These are phyloP conservation scores for Clavaria fumosa DNA, from an alignment of 768 basidiomycete species.

Conservation along the genomic window DNA sequence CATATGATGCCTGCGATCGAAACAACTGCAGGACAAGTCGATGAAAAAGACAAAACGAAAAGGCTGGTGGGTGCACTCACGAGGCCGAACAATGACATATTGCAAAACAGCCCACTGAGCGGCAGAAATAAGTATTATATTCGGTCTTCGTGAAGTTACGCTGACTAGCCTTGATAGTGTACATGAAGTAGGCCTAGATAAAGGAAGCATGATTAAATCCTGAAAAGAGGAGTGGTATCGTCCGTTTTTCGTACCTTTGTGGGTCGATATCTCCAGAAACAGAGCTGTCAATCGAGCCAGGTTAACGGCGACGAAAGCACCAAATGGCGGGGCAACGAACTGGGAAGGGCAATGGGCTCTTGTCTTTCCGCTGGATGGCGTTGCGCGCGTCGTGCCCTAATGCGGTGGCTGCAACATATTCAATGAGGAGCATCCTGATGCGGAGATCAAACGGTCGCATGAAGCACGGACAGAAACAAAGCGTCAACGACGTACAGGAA, in stretches of 20 bases:
- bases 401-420: slow-evolving; percentile 66
- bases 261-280: slow-evolving; percentile 68
- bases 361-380: slow-evolving; percentile 70
- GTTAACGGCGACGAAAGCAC: neutral
- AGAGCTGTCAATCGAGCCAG: slow-evolving; percentile 40
- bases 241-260: slow-evolving; percentile 37
- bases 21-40: slow-evolving; percentile 22
- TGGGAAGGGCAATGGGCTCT: slow-evolving; percentile 53
- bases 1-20: slow-evolving; percentile 73
- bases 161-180: slow-evolving; percentile 54
- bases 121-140: slow-evolving; percentile 4
- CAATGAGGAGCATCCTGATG: slow-evolving; percentile 52
- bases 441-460: too few relatives aligned
- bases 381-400: slow-evolving; percentile 43
- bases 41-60: slow-evolving; percentile 5
- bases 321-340: slow-evolving; percentile 15
- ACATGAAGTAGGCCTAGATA: slow-evolving; percentile 70
- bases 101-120: slow-evolving; percentile 74
- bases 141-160: neutral
- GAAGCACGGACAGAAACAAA: too few relatives aligned
- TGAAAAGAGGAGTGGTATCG: too few relatives aligned
- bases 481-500: slow-evolving; percentile 45
- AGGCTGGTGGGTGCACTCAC: slow-evolving; percentile 14
- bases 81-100: slow-evolving; percentile 61
- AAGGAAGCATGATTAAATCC: neutral